Base-by-base conservation (phyloP, 805 yeast genomes). In the Sugiyamaella chiloensis region DNA sequence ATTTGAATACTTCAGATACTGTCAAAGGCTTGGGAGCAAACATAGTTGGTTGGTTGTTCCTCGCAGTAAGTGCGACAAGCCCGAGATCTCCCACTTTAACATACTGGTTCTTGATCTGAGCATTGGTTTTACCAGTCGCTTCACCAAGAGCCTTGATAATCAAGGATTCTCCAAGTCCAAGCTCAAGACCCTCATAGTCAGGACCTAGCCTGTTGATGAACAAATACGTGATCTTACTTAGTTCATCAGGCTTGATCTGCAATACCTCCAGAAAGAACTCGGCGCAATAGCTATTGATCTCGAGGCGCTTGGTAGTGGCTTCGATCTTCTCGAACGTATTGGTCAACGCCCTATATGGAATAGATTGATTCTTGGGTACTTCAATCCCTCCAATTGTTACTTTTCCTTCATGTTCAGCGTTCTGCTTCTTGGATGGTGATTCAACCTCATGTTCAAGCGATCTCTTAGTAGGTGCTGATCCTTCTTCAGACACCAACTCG, bases 151-250 rank as follows among this genome's bases (percentile, higher is more conserved):
- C 93, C 60, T 90, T 93, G 59, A 90, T 80, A 23, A 93, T 69
- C 8, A 93, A 63, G 2, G 95, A 81, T 64, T 93, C 99, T 14
- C 99, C 99, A 2, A 93, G 73, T 0, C 99, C 99, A 21, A 93
- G 71, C 61, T 93, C 99, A 48, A 91, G 69, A 24, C 95, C 97
- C 61, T 88, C 96, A 61, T 93, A 93, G 63, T 93, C 99, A 0
- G 99, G 99, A 0, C 97, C 96, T 7, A 90, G 69, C 52, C 91
- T 72, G 63, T 91, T 91, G 62, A 91, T 89, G 67, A 86, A 85
- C 14, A 93, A 73, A 58, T 91, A 93, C 1, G 90, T 85, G 1
- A 87, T 81, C 47, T 78, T 80, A 5, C 87, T 74, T 45, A 93
- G 67, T 39, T 76, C 78, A 2, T 64, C 54, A 2, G 81, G 78